Percentiles rank a stretch among this genome's conserved stretches.
These are phyloP conservation scores for Phyllosticta citrichinensis DNA, from an alignment of 2,329 filamentous ascomycete genomes.

Conservation along the genomic window DNA sequence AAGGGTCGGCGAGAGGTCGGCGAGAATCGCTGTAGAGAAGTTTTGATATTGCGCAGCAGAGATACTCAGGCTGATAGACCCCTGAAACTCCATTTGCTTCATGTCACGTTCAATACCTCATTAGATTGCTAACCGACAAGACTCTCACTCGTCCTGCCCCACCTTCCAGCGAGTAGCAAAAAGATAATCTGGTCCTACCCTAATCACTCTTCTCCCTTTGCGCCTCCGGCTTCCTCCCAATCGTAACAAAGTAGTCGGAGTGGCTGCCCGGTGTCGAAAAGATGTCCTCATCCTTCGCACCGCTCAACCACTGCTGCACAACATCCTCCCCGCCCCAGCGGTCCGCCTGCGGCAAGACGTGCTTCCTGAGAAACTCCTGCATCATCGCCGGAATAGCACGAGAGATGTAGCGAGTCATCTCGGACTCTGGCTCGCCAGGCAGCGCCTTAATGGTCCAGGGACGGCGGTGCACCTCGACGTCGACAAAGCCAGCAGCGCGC, in stretches of 20 bases:
- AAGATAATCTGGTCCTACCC: neutral
- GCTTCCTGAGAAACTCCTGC: neutral
- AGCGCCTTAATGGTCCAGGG: neutral
- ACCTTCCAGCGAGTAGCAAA: neutral
- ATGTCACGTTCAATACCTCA: no score
- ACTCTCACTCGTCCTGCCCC: no score
- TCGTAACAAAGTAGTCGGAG: neutral
- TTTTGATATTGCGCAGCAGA: no score
- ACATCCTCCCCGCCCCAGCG: neutral
- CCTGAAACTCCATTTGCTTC: no score
- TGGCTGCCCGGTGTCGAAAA: neutral
- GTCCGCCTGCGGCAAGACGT: neutral
- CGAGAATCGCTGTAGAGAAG: no score
- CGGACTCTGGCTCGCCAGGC: neutral
- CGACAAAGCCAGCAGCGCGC: constrained; percentile 13
- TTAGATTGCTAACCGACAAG: no score
- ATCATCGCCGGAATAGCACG: neutral
- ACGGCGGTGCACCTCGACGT: constrained; percentile 10
- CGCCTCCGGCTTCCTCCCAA: neutral
- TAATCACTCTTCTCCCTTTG: neutral
- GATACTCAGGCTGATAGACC: no score
- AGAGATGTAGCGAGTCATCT: neutral
- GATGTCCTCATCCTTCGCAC: neutral
- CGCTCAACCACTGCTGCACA: neutral
- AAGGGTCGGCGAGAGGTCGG: no score